Evolutionary conservation across 2,329 filamentous ascomycete species (phyloP), one percentile per base, ranked within the genome.

Genomic region (Colletotrichum orchidophilum): DNA sequence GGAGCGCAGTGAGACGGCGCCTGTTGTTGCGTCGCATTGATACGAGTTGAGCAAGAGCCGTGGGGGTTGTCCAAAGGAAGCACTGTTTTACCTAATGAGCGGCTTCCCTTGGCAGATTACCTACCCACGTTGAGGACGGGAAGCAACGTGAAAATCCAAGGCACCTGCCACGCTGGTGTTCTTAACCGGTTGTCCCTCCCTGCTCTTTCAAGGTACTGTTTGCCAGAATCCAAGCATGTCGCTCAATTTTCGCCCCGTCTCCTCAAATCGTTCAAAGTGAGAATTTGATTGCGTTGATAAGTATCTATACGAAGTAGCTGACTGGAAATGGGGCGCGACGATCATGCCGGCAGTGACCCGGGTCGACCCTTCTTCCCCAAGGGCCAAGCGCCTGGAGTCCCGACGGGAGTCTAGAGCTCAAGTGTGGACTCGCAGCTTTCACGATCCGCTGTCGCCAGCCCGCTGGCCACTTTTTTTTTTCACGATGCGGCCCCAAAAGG

Each of bases 401-500:
- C 39, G 39, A 46, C 8, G 18, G 58, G 58, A 50, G 13, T 15
- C 39, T 61, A 18, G 39, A n/a, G 39, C 39, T 46, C 39, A 46
- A 46, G 7, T 46, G 39, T 46, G 27, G 26, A 33, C 42, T 31
- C 35, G 58, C 58, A 50, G 12, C 27, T 33, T 21, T 29, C 42
- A 60, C 33, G 33, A 58, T 54, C 62, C 52, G 62, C 50, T 4
- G 18, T 18, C 39, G 39, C 39, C 39, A 64, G 26, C 24, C 35
- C 15, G 49, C 31, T 27, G 59, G 5, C 29, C 13, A 39, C 49
- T n/a, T 46, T 26, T 27, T 24, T 12, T n/a, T 57, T 15, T 26
- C 39, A 46, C 57, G 64, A 66, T 57, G 60, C 52, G 50, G 39
- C 50, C 52, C 39, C 33, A 46, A 49, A 61, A 46, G 9, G 35